Conservation (phyloP, 228 moss, liverwort and hornwort genomes). For the Sphagnum fallax region DNA sequence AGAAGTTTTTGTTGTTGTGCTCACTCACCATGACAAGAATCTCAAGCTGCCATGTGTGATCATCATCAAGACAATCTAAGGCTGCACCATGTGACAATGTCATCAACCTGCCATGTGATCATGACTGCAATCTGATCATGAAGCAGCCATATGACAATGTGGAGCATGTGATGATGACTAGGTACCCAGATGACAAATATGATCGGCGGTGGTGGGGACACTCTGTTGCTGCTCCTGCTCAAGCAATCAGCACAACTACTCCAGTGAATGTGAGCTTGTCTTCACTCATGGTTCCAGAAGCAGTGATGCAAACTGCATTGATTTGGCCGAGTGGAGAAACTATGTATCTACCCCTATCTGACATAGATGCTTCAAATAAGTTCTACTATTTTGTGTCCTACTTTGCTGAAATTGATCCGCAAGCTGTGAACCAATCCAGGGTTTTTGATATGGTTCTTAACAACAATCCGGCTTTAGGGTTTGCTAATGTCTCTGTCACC, state of each 20-base stretch:
- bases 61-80: too few relatives aligned
- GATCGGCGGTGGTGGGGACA: slow-evolving; percentile 33
- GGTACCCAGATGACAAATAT: slow-evolving; percentile 45
- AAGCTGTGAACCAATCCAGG: slow-evolving; percentile 25
- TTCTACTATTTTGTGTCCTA: slow-evolving; percentile 36
- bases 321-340: slow-evolving; percentile 9
- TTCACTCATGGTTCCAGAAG: slow-evolving; percentile 28
- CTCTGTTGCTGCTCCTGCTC: slow-evolving; percentile 11
- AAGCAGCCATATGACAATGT: too few relatives aligned
- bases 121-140: too few relatives aligned
- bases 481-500: slow-evolving; percentile 33
- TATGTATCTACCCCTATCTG: too few relatives aligned
- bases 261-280: slow-evolving; percentile 7
- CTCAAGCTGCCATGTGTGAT: too few relatives aligned
- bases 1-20: too few relatives aligned
- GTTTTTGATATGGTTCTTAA: slow-evolving; percentile 36
- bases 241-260: slow-evolving; percentile 24
- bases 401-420: slow-evolving; percentile 39
- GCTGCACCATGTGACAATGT: too few relatives aligned
- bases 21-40: too few relatives aligned
- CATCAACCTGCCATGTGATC: too few relatives aligned
- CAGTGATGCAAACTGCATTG: slow-evolving; percentile 34
- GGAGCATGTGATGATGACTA: not conserved
- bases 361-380: slow-evolving; percentile 6
- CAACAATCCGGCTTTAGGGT: slow-evolving; percentile 22